phyloP scores from a whole-genome alignment of 805 yeast species.

The Cyberlindnera suaveolens region DNA sequence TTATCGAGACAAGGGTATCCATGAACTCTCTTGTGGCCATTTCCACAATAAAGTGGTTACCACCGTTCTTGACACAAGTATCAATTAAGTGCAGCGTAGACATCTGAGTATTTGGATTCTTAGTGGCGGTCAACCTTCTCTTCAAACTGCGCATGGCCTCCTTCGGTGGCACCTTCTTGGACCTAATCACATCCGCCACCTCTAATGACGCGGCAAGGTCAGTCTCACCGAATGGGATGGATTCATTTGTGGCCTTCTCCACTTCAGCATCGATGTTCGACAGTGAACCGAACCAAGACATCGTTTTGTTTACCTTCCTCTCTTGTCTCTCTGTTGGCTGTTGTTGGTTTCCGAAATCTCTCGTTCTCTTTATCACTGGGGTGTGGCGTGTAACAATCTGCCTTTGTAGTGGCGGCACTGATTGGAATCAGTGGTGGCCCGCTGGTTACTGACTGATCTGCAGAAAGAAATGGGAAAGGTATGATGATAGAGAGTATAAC shows the following conservation, averaged over 20 bases:
- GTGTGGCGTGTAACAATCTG: neutral
- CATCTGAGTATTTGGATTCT: slow-evolving; percentile 76
- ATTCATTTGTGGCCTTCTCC: slow-evolving; percentile 74
- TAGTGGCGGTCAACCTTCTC: slow-evolving; percentile 55
- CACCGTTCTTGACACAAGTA: slow-evolving; percentile 89
- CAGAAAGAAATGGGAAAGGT: too few relatives aligned
- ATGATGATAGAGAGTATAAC: too few relatives aligned
- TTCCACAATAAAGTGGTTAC: slow-evolving; percentile 74
- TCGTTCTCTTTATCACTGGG: neutral
- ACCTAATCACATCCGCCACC: slow-evolving; percentile 78
- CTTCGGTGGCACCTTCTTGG: slow-evolving; percentile 70
- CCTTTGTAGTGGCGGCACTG: too few relatives aligned
- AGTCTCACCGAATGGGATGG: slow-evolving; percentile 88
- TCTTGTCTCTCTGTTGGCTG: neutral
- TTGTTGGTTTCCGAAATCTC: neutral
- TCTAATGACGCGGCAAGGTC: slow-evolving; percentile 74
- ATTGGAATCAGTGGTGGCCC: too few relatives aligned
- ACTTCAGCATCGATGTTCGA: slow-evolving; percentile 47
- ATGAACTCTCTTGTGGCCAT: slow-evolving; percentile 80
- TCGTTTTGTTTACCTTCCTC: neutral
- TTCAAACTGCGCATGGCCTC: slow-evolving; percentile 84
- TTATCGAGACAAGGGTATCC: slow-evolving; percentile 56
- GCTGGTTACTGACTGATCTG: too few relatives aligned
- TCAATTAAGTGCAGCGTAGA: slow-evolving; percentile 75
- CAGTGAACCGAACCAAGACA: slow-evolving; percentile 24